Evolutionary conservation across 2,329 filamentous ascomycete genomes (phyloP).

Genomic region (Claviceps pazoutovae): DNA sequence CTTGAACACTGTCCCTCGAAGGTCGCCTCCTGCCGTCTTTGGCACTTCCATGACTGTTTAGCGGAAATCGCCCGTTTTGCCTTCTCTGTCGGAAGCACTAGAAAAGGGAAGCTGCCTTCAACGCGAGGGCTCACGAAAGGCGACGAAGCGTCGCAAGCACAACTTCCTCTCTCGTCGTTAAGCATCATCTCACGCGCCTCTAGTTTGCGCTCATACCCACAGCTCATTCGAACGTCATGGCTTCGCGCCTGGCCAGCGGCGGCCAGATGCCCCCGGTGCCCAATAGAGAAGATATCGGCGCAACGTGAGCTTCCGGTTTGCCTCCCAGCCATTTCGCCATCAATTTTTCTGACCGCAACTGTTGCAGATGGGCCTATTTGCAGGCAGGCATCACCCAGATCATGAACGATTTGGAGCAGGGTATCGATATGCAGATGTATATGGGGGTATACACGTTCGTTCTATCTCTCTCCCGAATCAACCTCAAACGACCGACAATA

Average conservation of each 20-base stretch:
- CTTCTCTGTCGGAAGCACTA: background rate
- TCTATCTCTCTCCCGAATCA: background rate
- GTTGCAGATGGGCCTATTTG: slow-evolving; percentile 70
- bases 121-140: too few relatives aligned
- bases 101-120: background rate
- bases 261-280: slow-evolving; percentile 42
- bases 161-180: background rate
- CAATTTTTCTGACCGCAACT: slow-evolving; percentile 12
- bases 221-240: slow-evolving; percentile 12
- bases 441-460: slow-evolving; percentile 87
- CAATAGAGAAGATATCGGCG: slow-evolving; percentile 45
- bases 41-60: background rate
- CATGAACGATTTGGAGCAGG: slow-evolving; percentile 82
- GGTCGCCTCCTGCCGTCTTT: background rate
- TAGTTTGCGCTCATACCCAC: background rate
- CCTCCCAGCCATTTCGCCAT: background rate
- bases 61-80: background rate
- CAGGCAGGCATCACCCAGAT: slow-evolving; percentile 81
- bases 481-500: background rate
- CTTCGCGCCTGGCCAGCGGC: slow-evolving; percentile 20
- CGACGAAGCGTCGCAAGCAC: too few relatives aligned
- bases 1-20: background rate
- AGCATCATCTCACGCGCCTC: slow-evolving; percentile 5
- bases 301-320: slow-evolving; percentile 25
- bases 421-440: slow-evolving; percentile 91